Evolutionary conservation across 2,329 filamentous ascomycete species (phyloP), one percentile per base, ranked within the genome.

Genomic region (Onygenales sp.): DNA sequence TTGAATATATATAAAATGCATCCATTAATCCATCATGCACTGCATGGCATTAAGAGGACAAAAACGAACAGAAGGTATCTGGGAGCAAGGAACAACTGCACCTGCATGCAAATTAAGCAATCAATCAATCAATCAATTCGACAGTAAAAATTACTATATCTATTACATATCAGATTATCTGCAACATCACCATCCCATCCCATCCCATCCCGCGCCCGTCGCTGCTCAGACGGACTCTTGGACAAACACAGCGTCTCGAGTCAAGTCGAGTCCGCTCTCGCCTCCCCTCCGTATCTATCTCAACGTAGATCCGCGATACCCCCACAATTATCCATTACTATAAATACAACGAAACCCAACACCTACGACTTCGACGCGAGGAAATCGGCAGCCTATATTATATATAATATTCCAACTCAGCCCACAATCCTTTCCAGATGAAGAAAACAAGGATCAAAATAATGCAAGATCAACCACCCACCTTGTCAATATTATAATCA

Each of bases 401-500:
- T 39, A 51, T 36, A 42, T 5, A 51, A 53, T 32, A 53, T 50
- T 42, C 43, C 9, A 8, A 38, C 47, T 43, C 33, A 44, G 47
- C 48, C 36, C 31, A 17, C 41, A 51, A 47, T 35, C 4, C 32
- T 42, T 42, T 47, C 38, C 52, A 46, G 58, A 41, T 60, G 52
- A 48, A 52, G 17, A 31, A 10, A 32, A 45, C 11, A 32, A 45
- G 32, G 9, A 48, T 38, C 36, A 27, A 33, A 10, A 36, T 10
- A 46, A 7, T 13, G 10, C 32, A 14, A 17, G 32, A 47, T 33
- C 9, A 53, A 42, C 13, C 42, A 75, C 83, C 74, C 73, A 95
- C 92, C 82, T 88, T 89, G 72, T 95, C 90, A 67, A 96, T 79
- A 69, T 96, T 93, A 72, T 97, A 96, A 73, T 97, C 90, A 68